A percentile compares a stretch with the other conserved stretches of the same genome.
phyloP scores from a whole-genome alignment of 2,329 filamentous ascomycete genomes.

The Scopulariopsis brevicaulis region DNA sequence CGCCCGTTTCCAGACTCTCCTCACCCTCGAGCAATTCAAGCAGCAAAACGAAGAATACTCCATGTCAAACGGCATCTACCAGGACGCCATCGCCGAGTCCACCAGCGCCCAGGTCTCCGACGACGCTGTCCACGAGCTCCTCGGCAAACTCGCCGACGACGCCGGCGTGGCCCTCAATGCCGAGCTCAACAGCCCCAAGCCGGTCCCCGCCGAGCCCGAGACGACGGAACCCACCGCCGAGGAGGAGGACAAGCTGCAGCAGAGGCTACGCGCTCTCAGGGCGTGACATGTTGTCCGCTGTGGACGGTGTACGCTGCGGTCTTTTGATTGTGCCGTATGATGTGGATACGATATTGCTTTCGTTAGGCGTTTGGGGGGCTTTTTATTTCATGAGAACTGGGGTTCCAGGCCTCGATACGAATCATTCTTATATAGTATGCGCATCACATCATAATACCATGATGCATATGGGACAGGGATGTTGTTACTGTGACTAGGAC shows the following conservation, averaged over 20 bases:
- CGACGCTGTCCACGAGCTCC: slow-evolving; percentile 77
- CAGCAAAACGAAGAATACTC: slow-evolving; percentile 53
- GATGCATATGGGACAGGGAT: too few species aligned
- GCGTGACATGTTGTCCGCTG: slow-evolving; percentile 24
- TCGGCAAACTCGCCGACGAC: slow-evolving; percentile 79
- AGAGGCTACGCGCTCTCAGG: slow-evolving; percentile 43
- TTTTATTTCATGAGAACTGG: background rate
- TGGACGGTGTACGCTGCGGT: background rate
- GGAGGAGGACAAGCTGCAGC: slow-evolving; percentile 65
- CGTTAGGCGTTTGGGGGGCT: background rate
- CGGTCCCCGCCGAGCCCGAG: slow-evolving; percentile 44
- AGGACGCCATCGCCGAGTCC: slow-evolving; percentile 71
- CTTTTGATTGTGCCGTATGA: background rate
- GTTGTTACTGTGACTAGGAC: too few species aligned
- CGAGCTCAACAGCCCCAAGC: slow-evolving; percentile 52
- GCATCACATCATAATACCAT: too few species aligned
- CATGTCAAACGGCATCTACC: slow-evolving; percentile 64
- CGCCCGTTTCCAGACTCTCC: slow-evolving; percentile 30
- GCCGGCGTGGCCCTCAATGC: slow-evolving; percentile 72
- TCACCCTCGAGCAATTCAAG: slow-evolving; percentile 50
- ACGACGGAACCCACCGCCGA: slow-evolving; percentile 60
- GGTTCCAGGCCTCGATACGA: background rate
- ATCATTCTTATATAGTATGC: too few species aligned
- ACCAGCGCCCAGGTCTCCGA: slow-evolving; percentile 64
- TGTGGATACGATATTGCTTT: background rate